A percentile compares a stretch with the other conserved stretches of the same genome.
These are phyloP conservation scores for Mychonastes homosphaera DNA, from an alignment of 139 green algal genomes.

Conservation along the genomic window DNA sequence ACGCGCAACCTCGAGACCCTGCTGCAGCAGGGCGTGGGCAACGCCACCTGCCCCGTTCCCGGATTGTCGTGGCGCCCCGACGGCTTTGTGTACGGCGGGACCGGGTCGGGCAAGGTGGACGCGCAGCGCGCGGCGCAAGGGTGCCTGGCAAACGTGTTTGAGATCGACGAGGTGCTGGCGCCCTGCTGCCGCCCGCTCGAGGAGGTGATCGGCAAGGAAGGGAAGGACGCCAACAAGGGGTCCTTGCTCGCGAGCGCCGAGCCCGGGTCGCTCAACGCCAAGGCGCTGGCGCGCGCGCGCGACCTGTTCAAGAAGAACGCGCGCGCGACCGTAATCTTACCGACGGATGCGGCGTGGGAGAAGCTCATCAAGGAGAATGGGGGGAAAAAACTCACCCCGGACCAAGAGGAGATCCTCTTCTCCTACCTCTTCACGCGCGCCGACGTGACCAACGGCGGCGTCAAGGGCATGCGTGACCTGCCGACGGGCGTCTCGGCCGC, in stretches of 20 bases:
- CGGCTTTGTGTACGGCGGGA: slow-evolving; percentile 18
- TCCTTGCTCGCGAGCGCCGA: background rate
- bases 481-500: slow-evolving; percentile 1
- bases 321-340: slow-evolving; percentile 12
- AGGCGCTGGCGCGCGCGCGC: background rate
- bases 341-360: slow-evolving; percentile 13
- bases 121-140: background rate
- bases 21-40: slow-evolving; percentile 7
- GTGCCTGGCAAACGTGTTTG: slow-evolving; percentile 6
- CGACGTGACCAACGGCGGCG: background rate
- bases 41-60: slow-evolving; percentile 10
- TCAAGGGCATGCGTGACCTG: background rate
- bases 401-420: slow-evolving; percentile 6
- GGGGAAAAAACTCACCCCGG: slow-evolving; percentile 10
- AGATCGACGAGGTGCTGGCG: slow-evolving; percentile 16
- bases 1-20: slow-evolving; percentile 17
- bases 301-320: background rate
- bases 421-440: slow-evolving; percentile 9
- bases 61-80: slow-evolving; percentile 12
- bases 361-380: slow-evolving; percentile 7
- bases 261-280: slow-evolving; percentile 3
- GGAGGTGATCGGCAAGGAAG: slow-evolving; percentile 4
- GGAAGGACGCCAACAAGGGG: background rate
- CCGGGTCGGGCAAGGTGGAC: background rate
- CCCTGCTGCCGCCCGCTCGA: slow-evolving; percentile 18